Evolutionary conservation across 2,329 filamentous ascomycete genomes (phyloP).

Genomic region (Aspergillus sp.): DNA sequence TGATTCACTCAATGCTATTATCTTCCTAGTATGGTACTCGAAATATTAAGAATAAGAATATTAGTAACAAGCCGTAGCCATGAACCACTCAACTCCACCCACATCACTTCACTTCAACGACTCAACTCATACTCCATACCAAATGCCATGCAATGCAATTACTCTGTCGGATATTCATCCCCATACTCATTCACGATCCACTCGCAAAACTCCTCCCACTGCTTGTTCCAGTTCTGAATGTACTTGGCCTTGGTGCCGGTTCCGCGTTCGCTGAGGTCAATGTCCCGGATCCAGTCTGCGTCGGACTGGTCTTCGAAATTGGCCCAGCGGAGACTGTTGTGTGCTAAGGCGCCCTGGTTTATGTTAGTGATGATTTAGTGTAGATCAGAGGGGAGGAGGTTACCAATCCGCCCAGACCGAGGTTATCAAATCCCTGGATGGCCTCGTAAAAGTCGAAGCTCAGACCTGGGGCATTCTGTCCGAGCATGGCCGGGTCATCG

Average conservation of each 20-base stretch:
- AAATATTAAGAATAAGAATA: no score
- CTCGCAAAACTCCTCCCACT: conserved; percentile 83
- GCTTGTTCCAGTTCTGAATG: conserved; percentile 68
- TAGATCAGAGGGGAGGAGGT: conserved; percentile 22
- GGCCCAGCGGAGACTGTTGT: conserved; percentile 85
- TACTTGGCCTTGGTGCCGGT: conserved; percentile 63
- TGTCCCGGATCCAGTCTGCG: conserved; percentile 65
- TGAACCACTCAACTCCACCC: no score
- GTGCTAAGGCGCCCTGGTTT: conserved; percentile 56
- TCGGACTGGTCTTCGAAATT: conserved; percentile 72
- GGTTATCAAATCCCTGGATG: conserved; percentile 83
- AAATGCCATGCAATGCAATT: no score
- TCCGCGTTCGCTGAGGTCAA: conserved; percentile 68
- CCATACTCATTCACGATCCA: conserved; percentile 62
- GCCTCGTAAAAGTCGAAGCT: conserved; percentile 93
- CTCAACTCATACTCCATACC: no score
- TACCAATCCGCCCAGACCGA: conserved; percentile 80
- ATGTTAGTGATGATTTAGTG: neutral
- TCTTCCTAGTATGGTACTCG: no score
- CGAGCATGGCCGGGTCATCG: conserved; percentile 83
- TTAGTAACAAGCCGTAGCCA: no score
- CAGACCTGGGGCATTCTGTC: conserved; percentile 73
- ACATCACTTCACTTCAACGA: no score
- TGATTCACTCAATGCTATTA: no score
- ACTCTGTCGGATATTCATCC: neutral